A percentile compares a stretch with the other conserved stretches of the same genome.
Evolutionary conservation across 23 red algal species (phyloP).

Genomic region (Gracilariopsis chorda): DNA sequence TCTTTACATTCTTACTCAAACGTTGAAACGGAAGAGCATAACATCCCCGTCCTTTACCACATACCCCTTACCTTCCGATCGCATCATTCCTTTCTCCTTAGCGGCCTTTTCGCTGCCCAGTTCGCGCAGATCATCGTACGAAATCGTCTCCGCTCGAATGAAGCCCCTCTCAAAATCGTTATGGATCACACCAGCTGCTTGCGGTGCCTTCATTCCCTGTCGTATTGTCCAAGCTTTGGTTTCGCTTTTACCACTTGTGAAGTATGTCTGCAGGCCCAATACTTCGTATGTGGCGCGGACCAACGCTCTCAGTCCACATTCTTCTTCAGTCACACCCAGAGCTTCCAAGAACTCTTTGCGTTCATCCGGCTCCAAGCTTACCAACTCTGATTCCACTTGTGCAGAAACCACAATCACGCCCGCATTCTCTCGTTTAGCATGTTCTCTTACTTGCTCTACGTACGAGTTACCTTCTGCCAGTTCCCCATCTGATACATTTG

Average conservation of each 20-base stretch:
- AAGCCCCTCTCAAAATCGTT: conserved; percentile 98
- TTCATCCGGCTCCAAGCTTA: conserved; percentile 59
- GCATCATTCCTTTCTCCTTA: conserved; percentile 90
- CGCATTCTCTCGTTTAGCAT: conserved; percentile 51
- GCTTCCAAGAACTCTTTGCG: conserved; percentile 77
- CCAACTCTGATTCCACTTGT: conserved; percentile 93
- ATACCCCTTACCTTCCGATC: conserved; percentile 96
- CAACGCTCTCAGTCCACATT: conserved; percentile 72
- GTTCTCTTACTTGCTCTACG: conserved; percentile 67
- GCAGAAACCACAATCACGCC: conserved; percentile 78
- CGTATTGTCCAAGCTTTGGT: conserved; percentile 97
- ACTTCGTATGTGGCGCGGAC: conserved; percentile 87
- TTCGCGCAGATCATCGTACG: conserved; percentile 69
- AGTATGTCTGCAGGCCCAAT: conserved; percentile 91
- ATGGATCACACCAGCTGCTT: conserved; percentile 97
- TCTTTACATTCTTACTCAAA: neutral
- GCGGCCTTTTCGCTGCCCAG: conserved; percentile 81
- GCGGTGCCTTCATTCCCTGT: conserved; percentile 83
- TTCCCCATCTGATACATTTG: conserved; percentile 87
- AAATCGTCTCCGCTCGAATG: conserved; percentile 92
- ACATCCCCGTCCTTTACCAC: conserved; percentile 97
- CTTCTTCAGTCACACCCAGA: conserved; percentile 76
- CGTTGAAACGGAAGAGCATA: conserved; percentile 99
- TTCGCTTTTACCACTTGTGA: conserved; percentile 92
- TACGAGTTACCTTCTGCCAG: conserved; percentile 58